Evolutionary conservation across 345 rosid genomes (phyloP), one percentile per base, ranked within the genome.

Genomic region (Brassica incana): DNA sequence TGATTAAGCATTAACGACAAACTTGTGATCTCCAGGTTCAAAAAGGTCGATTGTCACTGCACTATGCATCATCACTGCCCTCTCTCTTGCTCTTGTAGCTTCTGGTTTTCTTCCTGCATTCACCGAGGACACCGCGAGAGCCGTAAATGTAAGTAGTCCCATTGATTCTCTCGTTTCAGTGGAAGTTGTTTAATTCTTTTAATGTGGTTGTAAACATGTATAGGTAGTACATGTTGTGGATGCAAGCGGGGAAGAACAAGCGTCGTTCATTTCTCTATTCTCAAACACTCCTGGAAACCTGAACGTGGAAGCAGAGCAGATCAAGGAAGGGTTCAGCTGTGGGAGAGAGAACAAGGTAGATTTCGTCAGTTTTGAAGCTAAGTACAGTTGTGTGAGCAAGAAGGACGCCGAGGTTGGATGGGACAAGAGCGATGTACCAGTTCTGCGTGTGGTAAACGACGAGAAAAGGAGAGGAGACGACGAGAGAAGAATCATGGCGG

Each of bases 181-280:
- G 3, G 16, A 50, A 50, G 58, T 50, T n/a, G 1, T 50, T 5
- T 50, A n/a, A 50, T n/a, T 40, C 11, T 29, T 59, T 30, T 1
- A 7, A 56, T 38, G 27, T 6, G 27, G 3, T 11, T 38, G 11
- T 11, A 43, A 5, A 60, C 70, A 61, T 63, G 70, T 20, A 88
- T 14, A 61, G 99, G 94, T 95, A 65, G 97, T 95, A 76, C 99
- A 93, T 79, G 88, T 95, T 62, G 96, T 95, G 62, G 96, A 95
- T 82, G 83, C 96, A 66, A 88, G 72, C 67, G 91, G 83, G 78
- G 40, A 78, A 77, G 88, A 84, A 60, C 91, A 90, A 6, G 67
- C 60, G 40, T 87, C 97, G 12, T 95, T 73, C 81, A 71, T 91
- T 70, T 86, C 90, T 14, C 78, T 95, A 11, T 95, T 80, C 85